Conservation (phyloP, 2,329 filamentous ascomycete species). For the Fusarium ramigenum region DNA sequence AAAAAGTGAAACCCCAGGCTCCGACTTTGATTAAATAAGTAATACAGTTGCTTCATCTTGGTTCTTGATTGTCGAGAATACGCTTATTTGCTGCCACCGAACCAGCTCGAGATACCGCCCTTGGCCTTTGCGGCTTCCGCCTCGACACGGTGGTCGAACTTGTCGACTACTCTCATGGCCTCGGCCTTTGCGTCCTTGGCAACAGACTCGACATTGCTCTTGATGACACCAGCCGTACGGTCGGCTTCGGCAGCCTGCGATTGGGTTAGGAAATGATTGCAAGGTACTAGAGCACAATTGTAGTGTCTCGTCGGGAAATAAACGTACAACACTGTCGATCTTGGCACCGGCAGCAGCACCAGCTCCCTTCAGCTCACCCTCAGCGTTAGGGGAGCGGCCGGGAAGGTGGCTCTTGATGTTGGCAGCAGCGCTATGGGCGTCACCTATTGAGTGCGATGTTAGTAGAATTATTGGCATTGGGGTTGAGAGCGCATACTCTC, state of each 20-base stretch:
- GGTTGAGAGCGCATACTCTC: constrained; percentile 69
- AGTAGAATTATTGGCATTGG: neutral
- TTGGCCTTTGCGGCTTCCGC: constrained; percentile 83
- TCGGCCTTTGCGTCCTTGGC: constrained; percentile 71
- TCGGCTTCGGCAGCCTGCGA: constrained; percentile 65
- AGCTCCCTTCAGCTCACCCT: constrained; percentile 67
- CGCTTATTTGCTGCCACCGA: constrained; percentile 64
- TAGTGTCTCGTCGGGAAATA: neutral
- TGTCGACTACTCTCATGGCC: constrained; percentile 77
- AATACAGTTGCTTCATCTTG: constrained; percentile 14
- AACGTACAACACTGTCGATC: constrained; percentile 74
- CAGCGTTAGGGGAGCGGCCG: constrained; percentile 66
- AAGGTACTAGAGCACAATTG: neutral
- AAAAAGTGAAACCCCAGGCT: constrained; percentile 7
- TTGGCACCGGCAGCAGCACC: constrained; percentile 66
- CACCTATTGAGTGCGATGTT: constrained; percentile 64
- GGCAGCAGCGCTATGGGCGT: constrained; percentile 74
- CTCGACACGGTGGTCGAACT: constrained; percentile 85
- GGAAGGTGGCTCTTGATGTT: constrained; percentile 74
- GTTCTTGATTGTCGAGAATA: neutral
- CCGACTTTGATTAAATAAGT: constrained; percentile 22
- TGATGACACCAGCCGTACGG: constrained; percentile 68
- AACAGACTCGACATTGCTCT: constrained; percentile 67
- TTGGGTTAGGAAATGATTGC: neutral
- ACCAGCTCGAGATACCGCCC: constrained; percentile 85